These are phyloP conservation scores for Cokeromyces recurvatus DNA, from an alignment of 371 early-diverging fungal genomes.

Conservation along the genomic window DNA sequence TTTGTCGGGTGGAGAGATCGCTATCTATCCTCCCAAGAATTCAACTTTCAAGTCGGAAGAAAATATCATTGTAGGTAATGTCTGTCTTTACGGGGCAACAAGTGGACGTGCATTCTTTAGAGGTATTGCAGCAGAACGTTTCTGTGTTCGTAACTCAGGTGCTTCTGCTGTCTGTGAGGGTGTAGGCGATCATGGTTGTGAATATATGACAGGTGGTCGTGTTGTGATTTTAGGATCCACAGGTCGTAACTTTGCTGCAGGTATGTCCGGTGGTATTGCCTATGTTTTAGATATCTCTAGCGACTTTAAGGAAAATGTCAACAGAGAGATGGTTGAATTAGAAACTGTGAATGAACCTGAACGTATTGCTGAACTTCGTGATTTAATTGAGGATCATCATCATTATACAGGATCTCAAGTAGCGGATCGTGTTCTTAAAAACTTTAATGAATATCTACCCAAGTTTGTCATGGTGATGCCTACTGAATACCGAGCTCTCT, in stretches of 20 bases:
- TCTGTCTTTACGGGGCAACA: slow-evolving; percentile 96
- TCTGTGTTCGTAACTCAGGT: slow-evolving; percentile 96
- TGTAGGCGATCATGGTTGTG: slow-evolving; percentile 97
- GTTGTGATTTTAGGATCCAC: slow-evolving; percentile 79
- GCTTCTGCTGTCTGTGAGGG: slow-evolving; percentile 95
- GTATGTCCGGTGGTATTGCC: slow-evolving; percentile 94
- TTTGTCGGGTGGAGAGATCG: slow-evolving; percentile 86
- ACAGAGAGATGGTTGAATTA: slow-evolving; percentile 87
- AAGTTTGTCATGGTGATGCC: slow-evolving; percentile 94
- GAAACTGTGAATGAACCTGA: slow-evolving; percentile 73
- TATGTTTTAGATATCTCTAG: slow-evolving; percentile 65
- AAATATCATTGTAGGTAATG: slow-evolving; percentile 94
- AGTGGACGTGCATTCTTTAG: slow-evolving; percentile 87
- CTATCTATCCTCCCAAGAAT: slow-evolving; percentile 84
- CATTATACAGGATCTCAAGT: slow-evolving; percentile 79
- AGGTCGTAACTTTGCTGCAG: slow-evolving; percentile 93
- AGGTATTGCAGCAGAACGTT: slow-evolving; percentile 96
- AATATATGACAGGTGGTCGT: slow-evolving; percentile 97
- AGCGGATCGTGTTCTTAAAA: slow-evolving; percentile 70
- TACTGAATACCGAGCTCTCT: slow-evolving; percentile 80
- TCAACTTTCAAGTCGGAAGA: slow-evolving; percentile 75
- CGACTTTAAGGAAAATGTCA: slow-evolving; percentile 66
- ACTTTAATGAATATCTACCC: slow-evolving; percentile 67
- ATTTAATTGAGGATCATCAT: slow-evolving; percentile 76
- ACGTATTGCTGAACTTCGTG: slow-evolving; percentile 73